A percentile compares a stretch with the other conserved stretches of the same genome.
phyloP scores from a whole-genome alignment of 306 rosid species.

The Datisca glomerata region DNA sequence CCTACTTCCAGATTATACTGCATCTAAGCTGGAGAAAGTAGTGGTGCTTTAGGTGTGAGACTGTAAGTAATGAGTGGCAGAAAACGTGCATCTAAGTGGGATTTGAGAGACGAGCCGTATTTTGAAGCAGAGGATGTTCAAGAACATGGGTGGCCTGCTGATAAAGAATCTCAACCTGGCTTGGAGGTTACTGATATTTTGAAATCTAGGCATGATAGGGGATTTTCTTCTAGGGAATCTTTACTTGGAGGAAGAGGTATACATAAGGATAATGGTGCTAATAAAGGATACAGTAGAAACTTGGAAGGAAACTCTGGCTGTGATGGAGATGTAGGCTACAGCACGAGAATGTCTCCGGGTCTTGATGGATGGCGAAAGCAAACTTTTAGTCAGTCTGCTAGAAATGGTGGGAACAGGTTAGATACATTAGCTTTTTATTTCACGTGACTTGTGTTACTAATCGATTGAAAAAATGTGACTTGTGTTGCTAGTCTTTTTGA shows the following conservation, averaged over 20 bases:
- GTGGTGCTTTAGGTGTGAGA: slow-evolving; percentile 14
- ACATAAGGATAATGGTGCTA: slow-evolving; percentile 35
- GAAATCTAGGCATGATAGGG: slow-evolving; percentile 34
- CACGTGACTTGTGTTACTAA: too few species aligned
- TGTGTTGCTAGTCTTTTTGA: too few species aligned
- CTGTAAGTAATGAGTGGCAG: slow-evolving; percentile 56
- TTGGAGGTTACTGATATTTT: slow-evolving; percentile 38
- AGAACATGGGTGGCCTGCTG: slow-evolving; percentile 27
- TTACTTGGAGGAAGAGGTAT: slow-evolving; percentile 54
- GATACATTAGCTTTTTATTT: slow-evolving; percentile 53
- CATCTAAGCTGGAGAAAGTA: slow-evolving; percentile 19
- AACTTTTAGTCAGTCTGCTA: slow-evolving; percentile 54
- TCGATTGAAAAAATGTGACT: too few species aligned
- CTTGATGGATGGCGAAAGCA: slow-evolving; percentile 57
- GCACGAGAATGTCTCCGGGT: slow-evolving; percentile 62
- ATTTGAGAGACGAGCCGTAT: slow-evolving; percentile 49
- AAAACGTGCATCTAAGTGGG: slow-evolving; percentile 72
- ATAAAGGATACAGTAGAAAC: slow-evolving; percentile 37
- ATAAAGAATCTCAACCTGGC: slow-evolving; percentile 29
- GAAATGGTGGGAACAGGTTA: slow-evolving; percentile 57
- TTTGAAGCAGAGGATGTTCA: slow-evolving; percentile 24
- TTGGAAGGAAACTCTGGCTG: slow-evolving; percentile 36
- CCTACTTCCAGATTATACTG: slow-evolving; percentile 27
- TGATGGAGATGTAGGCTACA: slow-evolving; percentile 50
- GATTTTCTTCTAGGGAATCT: slow-evolving; percentile 40